Percentiles rank a stretch among this genome's conserved stretches.
Evolutionary conservation across 1,284 basidiomycete species (phyloP).

Genomic region (Cryptococcus jaspeensis): DNA sequence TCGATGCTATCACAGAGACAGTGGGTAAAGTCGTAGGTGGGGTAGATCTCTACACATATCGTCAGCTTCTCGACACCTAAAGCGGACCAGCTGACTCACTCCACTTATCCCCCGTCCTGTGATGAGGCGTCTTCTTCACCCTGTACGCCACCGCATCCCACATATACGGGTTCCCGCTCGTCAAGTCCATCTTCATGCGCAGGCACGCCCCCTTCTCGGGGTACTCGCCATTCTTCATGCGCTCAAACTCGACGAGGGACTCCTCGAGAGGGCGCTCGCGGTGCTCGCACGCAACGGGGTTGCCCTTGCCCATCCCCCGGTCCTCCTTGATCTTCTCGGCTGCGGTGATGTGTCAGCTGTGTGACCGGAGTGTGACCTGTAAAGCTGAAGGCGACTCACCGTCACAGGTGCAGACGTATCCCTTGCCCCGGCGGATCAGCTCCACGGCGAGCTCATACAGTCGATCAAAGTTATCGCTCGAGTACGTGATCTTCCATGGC

Average conservation of each 20-base stretch:
- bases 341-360: conserved; percentile 37
- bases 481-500: conserved; percentile 99
- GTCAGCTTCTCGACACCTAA: conserved; percentile 1
- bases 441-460: conserved; percentile 89
- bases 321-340: conserved; percentile 89
- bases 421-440: conserved; percentile 84
- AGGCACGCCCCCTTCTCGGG: conserved; percentile 86
- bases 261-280: conserved; percentile 79
- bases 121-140: conserved; percentile 85
- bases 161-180: conserved; percentile 96
- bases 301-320: conserved; percentile 78
- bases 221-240: conserved; percentile 90
- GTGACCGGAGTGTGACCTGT: neutral
- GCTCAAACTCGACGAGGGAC: conserved; percentile 82
- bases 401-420: conserved; percentile 94
- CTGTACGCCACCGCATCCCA: conserved; percentile 99
- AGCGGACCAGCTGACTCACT: conserved; percentile 54
- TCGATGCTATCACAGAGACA: conserved; percentile 98
- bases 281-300: conserved; percentile 81
- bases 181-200: conserved; percentile 96
- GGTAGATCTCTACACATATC: conserved; percentile 52
- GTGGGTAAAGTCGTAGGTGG: conserved; percentile 99
- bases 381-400: conserved; percentile 58
- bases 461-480: conserved; percentile 92
- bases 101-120: conserved; percentile 92